Base-by-base conservation (phyloP, 768 basidiomycete species). In the Boletus fagicola region DNA sequence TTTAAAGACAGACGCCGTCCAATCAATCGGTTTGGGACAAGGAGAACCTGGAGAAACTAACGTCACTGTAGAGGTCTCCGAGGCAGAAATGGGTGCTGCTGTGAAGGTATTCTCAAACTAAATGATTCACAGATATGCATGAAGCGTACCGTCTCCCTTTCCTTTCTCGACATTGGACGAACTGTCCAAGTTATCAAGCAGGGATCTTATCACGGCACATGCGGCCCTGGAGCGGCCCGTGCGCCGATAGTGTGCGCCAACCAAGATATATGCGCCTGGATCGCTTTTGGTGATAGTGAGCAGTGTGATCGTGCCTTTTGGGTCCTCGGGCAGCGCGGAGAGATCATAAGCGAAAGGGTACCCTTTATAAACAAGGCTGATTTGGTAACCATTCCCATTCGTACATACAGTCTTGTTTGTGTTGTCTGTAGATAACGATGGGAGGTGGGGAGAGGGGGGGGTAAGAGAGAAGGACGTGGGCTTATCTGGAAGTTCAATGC, bases 171-270 rank as follows among this genome's bases (percentile, higher is more conserved):
- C 35, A 42, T 44, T 46, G 38, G 60, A 50, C 5, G 38, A 36
- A 24, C 6, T 44, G 36, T 59, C 56, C 31, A 66, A 33, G 38
- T 3, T 61, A 11, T 62, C 54, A 24, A 72, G 61, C 13, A 72
- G 54, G 4, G 68, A 68, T 59, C 61, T 62, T 36, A 72, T 65
- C 9, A 72, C 62, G 45, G 65, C 51, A 43, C 70, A 54, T 13
- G 70, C 70, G 50, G 70, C 70, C 52, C 60, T 62, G 53, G 70
- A 56, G 33, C 70, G 72, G 51, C 68, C 70, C 46, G 70, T 72
- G 39, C 72, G 68, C 57, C 70, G 67, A 59, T 72, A 72, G 62
- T 70, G 72, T 31, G 72, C 70, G 12, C 64, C 62, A 26, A 72
- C 58, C 40, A 72, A 44, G 53, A 72, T 31, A 62, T 72, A 72